Conservation (phyloP, 2,329 filamentous ascomycete species). For the Colletotrichum magnum region DNA sequence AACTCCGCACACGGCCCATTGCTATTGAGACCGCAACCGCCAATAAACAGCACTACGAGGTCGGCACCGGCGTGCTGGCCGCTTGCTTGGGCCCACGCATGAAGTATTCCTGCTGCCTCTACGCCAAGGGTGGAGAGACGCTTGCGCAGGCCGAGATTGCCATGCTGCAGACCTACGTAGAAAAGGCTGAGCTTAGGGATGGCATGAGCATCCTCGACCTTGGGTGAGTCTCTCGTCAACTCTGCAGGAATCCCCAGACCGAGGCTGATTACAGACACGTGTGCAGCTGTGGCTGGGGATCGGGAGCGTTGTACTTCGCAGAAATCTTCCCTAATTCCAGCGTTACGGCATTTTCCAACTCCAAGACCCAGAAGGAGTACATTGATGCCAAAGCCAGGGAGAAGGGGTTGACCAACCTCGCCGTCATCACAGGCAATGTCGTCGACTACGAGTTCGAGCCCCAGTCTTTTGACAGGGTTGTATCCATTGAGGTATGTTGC, state of each 20-base stretch:
- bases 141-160: constrained; percentile 75
- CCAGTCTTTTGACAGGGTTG: constrained; percentile 72
- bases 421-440: constrained; percentile 76
- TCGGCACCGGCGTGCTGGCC: constrained; percentile 74
- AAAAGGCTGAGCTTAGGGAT: constrained; percentile 70
- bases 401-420: constrained; percentile 72
- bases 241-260: no score
- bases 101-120: constrained; percentile 80
- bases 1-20: constrained; percentile 73
- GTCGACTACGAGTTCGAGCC: constrained; percentile 75
- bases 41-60: constrained; percentile 81
- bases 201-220: constrained; percentile 75
- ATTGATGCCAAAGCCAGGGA: constrained; percentile 72
- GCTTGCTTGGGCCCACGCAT: constrained; percentile 76
- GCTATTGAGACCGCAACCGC: constrained; percentile 77
- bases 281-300: constrained; percentile 77
- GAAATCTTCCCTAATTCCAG: constrained; percentile 73
- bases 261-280: neutral
- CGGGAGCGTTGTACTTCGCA: constrained; percentile 74
- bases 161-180: constrained; percentile 75
- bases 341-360: constrained; percentile 79
- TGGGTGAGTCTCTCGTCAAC: constrained; percentile 58
- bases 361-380: constrained; percentile 75
- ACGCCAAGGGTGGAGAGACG: constrained; percentile 73
- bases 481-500: constrained; percentile 69